Percentiles rank a stretch among this genome's conserved stretches.
Conservation (phyloP, 257 asterid genomes). For the Solanum chaucha region DNA sequence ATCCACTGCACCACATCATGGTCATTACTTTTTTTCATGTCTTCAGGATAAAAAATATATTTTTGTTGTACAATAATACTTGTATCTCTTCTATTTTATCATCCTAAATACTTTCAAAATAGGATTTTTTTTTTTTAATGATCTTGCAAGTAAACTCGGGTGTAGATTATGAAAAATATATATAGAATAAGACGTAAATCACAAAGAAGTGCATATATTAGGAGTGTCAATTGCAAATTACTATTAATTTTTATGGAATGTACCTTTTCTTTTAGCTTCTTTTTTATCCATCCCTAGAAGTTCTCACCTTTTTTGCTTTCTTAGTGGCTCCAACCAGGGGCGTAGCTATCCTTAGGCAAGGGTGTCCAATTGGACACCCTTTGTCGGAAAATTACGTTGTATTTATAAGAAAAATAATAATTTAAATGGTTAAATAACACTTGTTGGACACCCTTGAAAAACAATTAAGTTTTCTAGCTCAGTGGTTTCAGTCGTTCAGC, state of each 20-base stretch:
- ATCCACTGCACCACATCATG: neutral
- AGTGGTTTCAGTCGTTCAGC: too few species aligned
- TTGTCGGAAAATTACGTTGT: too few species aligned
- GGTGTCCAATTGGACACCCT: too few species aligned
- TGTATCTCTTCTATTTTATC: neutral
- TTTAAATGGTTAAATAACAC: too few species aligned
- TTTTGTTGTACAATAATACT: neutral
- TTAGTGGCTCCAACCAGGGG: neutral
- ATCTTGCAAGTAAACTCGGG: neutral
- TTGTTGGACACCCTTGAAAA: too few species aligned
- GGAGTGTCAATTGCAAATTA: neutral
- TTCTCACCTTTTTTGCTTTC: neutral
- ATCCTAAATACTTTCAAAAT: neutral
- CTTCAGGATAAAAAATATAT: fast-evolving
- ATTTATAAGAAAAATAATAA: too few species aligned
- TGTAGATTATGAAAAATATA: neutral
- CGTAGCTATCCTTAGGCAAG: too few species aligned
- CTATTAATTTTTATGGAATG: neutral
- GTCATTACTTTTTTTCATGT: neutral
- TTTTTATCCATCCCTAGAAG: too few species aligned
- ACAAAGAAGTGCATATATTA: neutral
- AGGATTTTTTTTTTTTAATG: too few species aligned
- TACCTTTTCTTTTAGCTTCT: neutral
- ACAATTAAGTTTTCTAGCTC: too few species aligned
- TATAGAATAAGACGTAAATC: neutral